A percentile compares a stretch with the other conserved stretches of the same genome.
phyloP scores from a whole-genome alignment of 176 grass and related monocot species.

The Paspalum vaginatum region DNA sequence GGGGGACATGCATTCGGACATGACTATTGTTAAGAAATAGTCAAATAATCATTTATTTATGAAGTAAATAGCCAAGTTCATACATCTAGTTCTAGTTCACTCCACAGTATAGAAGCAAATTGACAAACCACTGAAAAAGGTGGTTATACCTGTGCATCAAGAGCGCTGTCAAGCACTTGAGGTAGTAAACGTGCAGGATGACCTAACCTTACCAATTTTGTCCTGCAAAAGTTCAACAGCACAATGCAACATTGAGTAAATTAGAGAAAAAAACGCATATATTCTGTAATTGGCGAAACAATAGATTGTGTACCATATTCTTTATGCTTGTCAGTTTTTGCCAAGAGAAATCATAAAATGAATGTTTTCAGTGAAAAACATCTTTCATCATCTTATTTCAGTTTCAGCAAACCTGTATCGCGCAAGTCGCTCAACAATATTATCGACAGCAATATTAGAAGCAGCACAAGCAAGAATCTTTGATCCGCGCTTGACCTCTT shows the following conservation, averaged over 20 bases:
- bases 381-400: slow-evolving; percentile 8
- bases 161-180: slow-evolving; percentile 90
- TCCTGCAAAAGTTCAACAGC: slow-evolving; percentile 54
- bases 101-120: slow-evolving; percentile 25
- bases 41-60: not conserved
- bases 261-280: slow-evolving; percentile 1
- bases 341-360: slow-evolving; percentile 11
- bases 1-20: slow-evolving; percentile 20
- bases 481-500: slow-evolving; percentile 93
- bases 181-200: slow-evolving; percentile 97
- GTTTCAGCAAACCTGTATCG: slow-evolving; percentile 70
- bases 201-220: slow-evolving; percentile 91
- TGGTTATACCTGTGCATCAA: slow-evolving; percentile 80
- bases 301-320: slow-evolving; percentile 28
- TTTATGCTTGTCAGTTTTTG: slow-evolving; percentile 20
- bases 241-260: slow-evolving; percentile 13
- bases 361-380: not conserved
- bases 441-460: slow-evolving; percentile 99
- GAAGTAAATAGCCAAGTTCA: not conserved
- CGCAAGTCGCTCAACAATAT: slow-evolving; percentile 95
- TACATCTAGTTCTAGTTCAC: slow-evolving; percentile 7
- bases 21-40: not conserved
- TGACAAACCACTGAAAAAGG: slow-evolving; percentile 20
- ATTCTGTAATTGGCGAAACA: slow-evolving; percentile 13
- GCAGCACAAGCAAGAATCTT: slow-evolving; percentile 98